Evolutionary conservation across 2,329 filamentous ascomycete species (phyloP), one percentile per base, ranked within the genome.

Genomic region (Graphilbum fragrans): DNA sequence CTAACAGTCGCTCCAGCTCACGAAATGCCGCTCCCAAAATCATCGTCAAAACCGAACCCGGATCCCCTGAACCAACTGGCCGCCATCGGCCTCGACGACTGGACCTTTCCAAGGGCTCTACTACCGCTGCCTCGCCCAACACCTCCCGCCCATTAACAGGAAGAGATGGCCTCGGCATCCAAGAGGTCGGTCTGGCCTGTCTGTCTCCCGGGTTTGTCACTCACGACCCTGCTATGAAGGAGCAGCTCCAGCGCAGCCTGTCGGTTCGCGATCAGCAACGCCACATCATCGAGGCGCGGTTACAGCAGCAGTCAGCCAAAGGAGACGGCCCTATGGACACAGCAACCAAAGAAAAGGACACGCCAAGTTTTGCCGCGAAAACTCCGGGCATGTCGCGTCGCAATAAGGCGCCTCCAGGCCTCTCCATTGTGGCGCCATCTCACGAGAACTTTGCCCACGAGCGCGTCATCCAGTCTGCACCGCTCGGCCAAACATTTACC

Each of bases 121-220:
- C 63, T 38, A 63, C 66, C 25, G 69, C 63, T 45, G 70, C 66
- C 42, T 67, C 69, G 14, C 70, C 74, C 22, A 66, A 66, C 25
- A 75, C 82, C 6, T 79, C 79, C 39, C 77, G 86, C 32, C 82
- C 86, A 31, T 67, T 93, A 61, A 92, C 86, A 9, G 81, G 80
- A 20, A 76, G 86, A 51, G 86, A 93, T 44, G 72, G 80, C 19
- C 65, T 92, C 31, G 84, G 74, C 34, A 90, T 96, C 55, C 87
- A 94, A 53, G 86, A 95, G 61, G 84, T 96, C 21, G 92, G 92
- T 44, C 72, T 96, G 43, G 90, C 90, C 34, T 98, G 92, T 55
- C 69, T 98, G 42, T 96, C 92, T 2, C 92, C 92, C 0, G 92
- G 92, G 41, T 96, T 98, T 55, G 80, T 93, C 50, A 96, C 92